A percentile compares a stretch with the other conserved stretches of the same genome.
phyloP scores from a whole-genome alignment of 108 stramenopile species.

The Skeletonema menzelii region DNA sequence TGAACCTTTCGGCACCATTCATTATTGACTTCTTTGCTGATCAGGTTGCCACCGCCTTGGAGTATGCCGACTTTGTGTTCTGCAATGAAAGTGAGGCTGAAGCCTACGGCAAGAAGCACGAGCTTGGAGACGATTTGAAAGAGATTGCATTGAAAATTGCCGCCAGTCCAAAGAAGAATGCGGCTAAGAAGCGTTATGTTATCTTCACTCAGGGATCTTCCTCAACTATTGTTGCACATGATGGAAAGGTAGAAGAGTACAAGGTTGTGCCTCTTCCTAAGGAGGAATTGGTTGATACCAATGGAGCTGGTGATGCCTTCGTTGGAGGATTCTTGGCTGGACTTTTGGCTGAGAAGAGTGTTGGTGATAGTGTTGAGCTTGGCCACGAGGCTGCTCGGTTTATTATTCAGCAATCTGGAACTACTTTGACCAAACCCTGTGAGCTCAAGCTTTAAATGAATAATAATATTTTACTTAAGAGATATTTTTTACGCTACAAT shows the following conservation, averaged over 20 bases:
- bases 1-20: conserved; percentile 99
- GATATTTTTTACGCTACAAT: background rate
- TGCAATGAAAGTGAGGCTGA: conserved; percentile 99
- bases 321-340: conserved; percentile 98
- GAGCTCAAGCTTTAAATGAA: conserved; percentile 67
- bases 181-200: conserved; percentile 81
- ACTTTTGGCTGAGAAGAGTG: conserved; percentile 69
- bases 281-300: conserved; percentile 97
- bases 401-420: conserved; percentile 97
- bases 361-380: conserved; percentile 93
- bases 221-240: conserved; percentile 92
- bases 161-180: conserved; percentile 88
- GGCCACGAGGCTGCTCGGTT: conserved; percentile 95
- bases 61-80: conserved; percentile 97
- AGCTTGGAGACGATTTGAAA: conserved; percentile 88
- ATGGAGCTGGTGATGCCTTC: conserved; percentile 99
- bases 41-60: conserved; percentile 90
- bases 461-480: no score
- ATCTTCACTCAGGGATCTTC: conserved; percentile 97
- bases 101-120: conserved; percentile 95
- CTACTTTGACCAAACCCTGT: conserved; percentile 79
- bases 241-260: conserved; percentile 90
- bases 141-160: conserved; percentile 91
- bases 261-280: conserved; percentile 83
- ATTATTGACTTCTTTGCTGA: conserved; percentile 98